Base-by-base conservation (phyloP, 208 protist species). In the Balamuthia mandrillaris region DNA sequence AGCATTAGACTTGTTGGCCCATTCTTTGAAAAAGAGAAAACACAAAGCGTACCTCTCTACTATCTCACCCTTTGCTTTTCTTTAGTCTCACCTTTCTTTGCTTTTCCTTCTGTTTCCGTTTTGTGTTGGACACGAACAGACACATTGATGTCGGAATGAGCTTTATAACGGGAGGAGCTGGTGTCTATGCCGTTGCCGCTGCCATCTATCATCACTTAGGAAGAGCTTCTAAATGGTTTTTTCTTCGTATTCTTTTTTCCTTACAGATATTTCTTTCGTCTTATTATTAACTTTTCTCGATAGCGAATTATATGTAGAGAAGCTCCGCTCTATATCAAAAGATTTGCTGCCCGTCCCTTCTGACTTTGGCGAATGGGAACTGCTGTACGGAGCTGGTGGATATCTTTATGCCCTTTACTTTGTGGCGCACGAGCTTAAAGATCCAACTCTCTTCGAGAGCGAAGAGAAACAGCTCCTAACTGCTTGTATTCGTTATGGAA, bases 331-430 rank as follows among this genome's bases (percentile, higher is more conserved):
- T 21, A 72, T 72, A 9, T 41, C 63, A 4, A 9, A 33, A 3
- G 37, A 72, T 29, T 72, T 72, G 14, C 4, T 72, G 0, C 63
- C 63, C 63, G 37, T 72, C 6, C 12, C 16, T 27, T 10, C 0
- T 12, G 12, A 24, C 63, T 72, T 33, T 33, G 63, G 63, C 29
- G 63, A 72, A 27, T 72, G 63, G 63, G 63, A 72, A 41, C 63
- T 72, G 9, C 63, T 72, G 37, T 72, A 72, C 29, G 63, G 63
- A 0, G 41, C 37, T 9, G 12, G 18, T 49, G 63, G 63, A 16
- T 72, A 72, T 41, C 41, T 72, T 33, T 72, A 47, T 16, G 63
- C 63, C 10, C 63, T 72, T n/a, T 21, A 72, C 63, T 72, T 72
- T 72, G 63, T 72, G 9, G n/a, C 16, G 27, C 29, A 72, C 14